Conservation (phyloP, 2,329 filamentous ascomycete genomes). For the Aspergillus sp. region DNA sequence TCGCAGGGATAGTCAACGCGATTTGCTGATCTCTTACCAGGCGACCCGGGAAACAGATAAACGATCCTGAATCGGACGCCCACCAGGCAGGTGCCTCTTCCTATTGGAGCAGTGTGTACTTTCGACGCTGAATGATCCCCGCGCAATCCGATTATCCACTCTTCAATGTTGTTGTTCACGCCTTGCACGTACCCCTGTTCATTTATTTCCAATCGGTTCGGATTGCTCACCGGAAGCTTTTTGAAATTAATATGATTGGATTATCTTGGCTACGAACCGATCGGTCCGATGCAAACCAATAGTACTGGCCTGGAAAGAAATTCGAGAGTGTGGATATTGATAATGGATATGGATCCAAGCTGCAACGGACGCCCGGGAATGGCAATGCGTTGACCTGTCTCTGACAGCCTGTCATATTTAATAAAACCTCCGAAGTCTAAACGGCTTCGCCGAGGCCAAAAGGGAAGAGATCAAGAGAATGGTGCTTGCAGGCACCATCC, state of each 20-base stretch:
- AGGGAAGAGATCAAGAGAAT: not conserved
- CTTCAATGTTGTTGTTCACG: not conserved
- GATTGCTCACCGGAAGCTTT: not conserved
- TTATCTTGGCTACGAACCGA: not conserved
- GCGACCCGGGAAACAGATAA: not conserved
- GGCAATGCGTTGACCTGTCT: not conserved
- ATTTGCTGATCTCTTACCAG: slow-evolving; percentile 16
- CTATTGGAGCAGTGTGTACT: not conserved
- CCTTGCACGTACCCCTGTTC: not conserved
- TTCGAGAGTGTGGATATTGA: too few species aligned
- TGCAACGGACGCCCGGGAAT: not conserved
- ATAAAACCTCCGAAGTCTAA: not conserved
- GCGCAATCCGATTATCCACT: not conserved
- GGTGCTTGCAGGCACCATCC: not conserved
- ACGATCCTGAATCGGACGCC: not conserved
- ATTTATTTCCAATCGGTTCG: not conserved
- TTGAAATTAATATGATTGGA: not conserved
- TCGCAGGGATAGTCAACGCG: slow-evolving; percentile 16
- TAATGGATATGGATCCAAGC: too few species aligned
- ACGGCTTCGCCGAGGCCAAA: not conserved
- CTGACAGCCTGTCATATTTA: not conserved
- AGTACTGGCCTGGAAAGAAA: not conserved
- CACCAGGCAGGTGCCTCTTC: not conserved
- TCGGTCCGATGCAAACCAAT: too few species aligned
- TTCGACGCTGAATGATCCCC: not conserved